Evolutionary conservation across 768 basidiomycete genomes (phyloP).

Genomic region (Postia placenta): DNA sequence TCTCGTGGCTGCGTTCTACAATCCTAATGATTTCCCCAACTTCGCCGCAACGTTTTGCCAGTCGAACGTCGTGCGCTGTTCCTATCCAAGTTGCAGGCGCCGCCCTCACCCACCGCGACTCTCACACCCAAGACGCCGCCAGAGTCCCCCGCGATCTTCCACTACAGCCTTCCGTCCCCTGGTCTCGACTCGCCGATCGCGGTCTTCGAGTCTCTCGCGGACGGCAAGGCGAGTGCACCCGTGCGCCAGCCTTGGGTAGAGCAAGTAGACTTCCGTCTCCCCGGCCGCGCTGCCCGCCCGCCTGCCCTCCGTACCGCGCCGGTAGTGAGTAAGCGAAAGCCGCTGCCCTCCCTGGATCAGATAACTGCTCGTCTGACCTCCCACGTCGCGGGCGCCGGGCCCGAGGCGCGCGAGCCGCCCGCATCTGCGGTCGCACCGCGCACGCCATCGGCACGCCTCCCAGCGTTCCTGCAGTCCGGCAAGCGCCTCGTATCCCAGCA

Average conservation of each 20-base stretch:
- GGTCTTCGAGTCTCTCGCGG: slow-evolving; percentile 43
- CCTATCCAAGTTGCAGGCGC: slow-evolving; percentile 65
- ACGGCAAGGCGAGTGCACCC: slow-evolving; percentile 13
- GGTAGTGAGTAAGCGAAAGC: slow-evolving; percentile 14
- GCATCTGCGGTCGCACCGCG: too few relatives aligned
- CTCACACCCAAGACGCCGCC: slow-evolving; percentile 58
- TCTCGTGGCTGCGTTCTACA: not conserved
- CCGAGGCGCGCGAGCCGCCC: slow-evolving; percentile 18
- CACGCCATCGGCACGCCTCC: slow-evolving; percentile 28
- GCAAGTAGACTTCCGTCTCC: slow-evolving; percentile 55
- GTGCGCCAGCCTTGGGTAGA: slow-evolving; percentile 50
- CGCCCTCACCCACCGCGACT: slow-evolving; percentile 55
- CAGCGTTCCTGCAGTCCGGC: slow-evolving; percentile 25
- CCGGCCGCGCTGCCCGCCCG: slow-evolving; percentile 16
- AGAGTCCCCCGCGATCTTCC: slow-evolving; percentile 64
- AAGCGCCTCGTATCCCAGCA: not conserved
- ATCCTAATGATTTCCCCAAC: slow-evolving; percentile 1
- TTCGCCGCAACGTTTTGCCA: slow-evolving; percentile 3
- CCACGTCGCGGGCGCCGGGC: slow-evolving; percentile 21
- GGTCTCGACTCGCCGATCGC: slow-evolving; percentile 59
- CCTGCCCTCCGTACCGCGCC: slow-evolving; percentile 14
- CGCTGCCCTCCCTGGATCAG: slow-evolving; percentile 68
- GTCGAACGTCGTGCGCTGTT: slow-evolving; percentile 67
- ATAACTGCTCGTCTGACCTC: slow-evolving; percentile 58
- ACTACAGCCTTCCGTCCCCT: slow-evolving; percentile 63